Percentiles rank a stretch among this genome's conserved stretches.
Evolutionary conservation across 768 basidiomycete genomes (phyloP).

Genomic region (Leccinum pellstonianum): DNA sequence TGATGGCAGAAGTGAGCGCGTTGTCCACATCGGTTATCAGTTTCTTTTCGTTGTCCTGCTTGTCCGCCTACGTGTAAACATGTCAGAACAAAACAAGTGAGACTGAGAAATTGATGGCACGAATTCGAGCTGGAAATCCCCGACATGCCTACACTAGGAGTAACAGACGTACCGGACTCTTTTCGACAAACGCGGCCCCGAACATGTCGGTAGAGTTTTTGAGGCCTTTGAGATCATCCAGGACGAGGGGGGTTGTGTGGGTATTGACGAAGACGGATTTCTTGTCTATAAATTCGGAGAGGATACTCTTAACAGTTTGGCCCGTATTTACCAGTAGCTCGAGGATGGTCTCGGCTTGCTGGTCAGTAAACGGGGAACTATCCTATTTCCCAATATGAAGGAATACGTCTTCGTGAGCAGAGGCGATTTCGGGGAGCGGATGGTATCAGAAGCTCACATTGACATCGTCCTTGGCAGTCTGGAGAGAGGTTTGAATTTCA

Average conservation of each 20-base stretch:
- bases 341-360: background rate
- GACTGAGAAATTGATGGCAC: background rate
- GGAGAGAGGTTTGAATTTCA: rapidly evolving
- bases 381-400: background rate
- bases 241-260: rapidly evolving
- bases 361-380: background rate
- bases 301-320: background rate
- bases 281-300: background rate
- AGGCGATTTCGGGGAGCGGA: background rate
- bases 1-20: background rate
- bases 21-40: background rate
- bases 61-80: background rate
- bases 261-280: background rate
- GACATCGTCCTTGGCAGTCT: background rate
- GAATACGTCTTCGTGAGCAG: background rate
- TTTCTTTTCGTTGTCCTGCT: background rate
- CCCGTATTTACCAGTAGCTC: rapidly evolving
- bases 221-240: background rate
- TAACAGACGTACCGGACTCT: constrained; percentile 5
- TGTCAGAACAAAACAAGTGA: background rate
- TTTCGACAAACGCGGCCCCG: background rate
- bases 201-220: background rate
- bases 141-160: background rate
- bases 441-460: background rate
- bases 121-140: background rate